These are phyloP conservation scores for Firmiana major DNA, from an alignment of 345 rosid species.

Conservation along the genomic window DNA sequence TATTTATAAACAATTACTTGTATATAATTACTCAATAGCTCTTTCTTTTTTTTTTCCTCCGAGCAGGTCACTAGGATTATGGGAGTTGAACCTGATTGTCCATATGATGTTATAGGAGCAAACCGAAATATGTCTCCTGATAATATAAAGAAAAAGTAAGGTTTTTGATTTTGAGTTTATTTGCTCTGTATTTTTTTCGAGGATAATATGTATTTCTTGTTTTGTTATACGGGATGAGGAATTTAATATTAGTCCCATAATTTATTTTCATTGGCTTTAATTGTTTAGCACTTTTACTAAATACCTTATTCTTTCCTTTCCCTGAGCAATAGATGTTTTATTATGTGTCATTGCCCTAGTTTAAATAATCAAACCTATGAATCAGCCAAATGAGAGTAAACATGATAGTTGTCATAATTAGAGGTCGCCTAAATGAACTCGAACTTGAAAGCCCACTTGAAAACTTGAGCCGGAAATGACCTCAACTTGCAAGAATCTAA, in stretches of 20 bases:
- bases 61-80: constrained; percentile 79
- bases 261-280: neutral
- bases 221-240: neutral
- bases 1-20: neutral
- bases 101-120: constrained; percentile 76
- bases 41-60: constrained; percentile 10
- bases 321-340: neutral
- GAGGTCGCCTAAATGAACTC: neutral
- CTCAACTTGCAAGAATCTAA: neutral
- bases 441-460: neutral
- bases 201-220: neutral
- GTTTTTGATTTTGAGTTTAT: constrained; percentile 10
- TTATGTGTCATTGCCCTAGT: neutral
- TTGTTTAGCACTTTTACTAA: neutral
- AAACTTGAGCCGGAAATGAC: neutral
- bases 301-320: neutral
- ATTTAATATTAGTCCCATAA: neutral
- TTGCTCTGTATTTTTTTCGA: neutral
- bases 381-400: neutral
- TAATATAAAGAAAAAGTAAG: constrained; percentile 82
- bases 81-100: constrained; percentile 67
- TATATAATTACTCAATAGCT: constrained; percentile 11
- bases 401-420: neutral
- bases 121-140: constrained; percentile 65
- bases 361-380: neutral